Evolutionary conservation across 305 asterid genomes (phyloP).

Genomic region (Fraxinus paxiana): DNA sequence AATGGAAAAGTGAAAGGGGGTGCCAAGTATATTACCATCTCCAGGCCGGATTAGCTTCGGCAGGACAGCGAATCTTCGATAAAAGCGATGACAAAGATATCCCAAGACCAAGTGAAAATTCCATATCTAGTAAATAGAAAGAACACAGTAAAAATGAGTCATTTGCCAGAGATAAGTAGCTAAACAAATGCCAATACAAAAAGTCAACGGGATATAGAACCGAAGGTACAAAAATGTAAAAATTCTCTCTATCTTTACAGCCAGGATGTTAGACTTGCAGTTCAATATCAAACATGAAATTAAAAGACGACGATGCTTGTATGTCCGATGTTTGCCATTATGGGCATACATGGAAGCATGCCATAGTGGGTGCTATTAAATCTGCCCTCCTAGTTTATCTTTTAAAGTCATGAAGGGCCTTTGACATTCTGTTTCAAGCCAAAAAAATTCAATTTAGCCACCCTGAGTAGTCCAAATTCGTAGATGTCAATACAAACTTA

Average conservation of each 20-base stretch:
- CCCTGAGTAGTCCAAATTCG: not conserved
- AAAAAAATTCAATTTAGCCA: not conserved
- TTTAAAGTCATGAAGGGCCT: not conserved
- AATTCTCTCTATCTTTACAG: not conserved
- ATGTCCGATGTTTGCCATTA: not conserved
- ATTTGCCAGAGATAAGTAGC: not conserved
- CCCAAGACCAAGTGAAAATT: slow-evolving; percentile 28
- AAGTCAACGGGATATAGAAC: not conserved
- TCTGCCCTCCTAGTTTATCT: not conserved
- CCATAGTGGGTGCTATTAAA: not conserved
- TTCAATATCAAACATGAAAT: not conserved
- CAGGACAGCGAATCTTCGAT: slow-evolving; percentile 57
- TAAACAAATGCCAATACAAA: not conserved
- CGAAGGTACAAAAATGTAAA: not conserved
- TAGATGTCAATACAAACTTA: not conserved
- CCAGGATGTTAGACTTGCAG: not conserved
- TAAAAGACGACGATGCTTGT: not conserved
- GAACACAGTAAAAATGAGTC: slow-evolving; percentile 15
- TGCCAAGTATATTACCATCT: slow-evolving; percentile 57
- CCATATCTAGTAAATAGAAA: slow-evolving; percentile 35
- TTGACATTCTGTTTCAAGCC: not conserved
- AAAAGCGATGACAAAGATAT: slow-evolving; percentile 42
- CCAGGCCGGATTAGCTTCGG: slow-evolving; percentile 78
- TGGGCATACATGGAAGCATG: not conserved
- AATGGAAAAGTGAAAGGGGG: not conserved